These are phyloP conservation scores for Pythium sukuiense DNA, from an alignment of 352 stramenopile species.

Conservation along the genomic window DNA sequence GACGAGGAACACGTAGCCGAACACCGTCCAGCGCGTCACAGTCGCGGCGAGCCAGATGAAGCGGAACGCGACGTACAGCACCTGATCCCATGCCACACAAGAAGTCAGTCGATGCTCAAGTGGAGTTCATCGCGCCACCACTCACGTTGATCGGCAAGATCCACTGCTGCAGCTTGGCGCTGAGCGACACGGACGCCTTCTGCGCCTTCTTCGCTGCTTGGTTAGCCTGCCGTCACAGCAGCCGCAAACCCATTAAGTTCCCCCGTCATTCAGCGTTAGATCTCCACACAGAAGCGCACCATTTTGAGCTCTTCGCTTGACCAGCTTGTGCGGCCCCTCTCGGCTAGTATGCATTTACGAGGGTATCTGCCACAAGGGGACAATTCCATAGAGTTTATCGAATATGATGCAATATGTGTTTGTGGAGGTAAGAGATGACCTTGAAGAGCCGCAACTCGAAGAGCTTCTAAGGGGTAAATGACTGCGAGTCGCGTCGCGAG, in stretches of 20 bases:
- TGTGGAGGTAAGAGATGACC: not conserved
- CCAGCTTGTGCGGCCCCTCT: slow-evolving; percentile 5
- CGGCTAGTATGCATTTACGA: slow-evolving; percentile 3
- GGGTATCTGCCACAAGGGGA: not conserved
- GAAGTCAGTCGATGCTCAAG: not conserved
- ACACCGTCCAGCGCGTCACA: slow-evolving; percentile 69
- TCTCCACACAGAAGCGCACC: not conserved
- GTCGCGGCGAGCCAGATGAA: slow-evolving; percentile 70
- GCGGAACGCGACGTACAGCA: slow-evolving; percentile 74
- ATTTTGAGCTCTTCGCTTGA: slow-evolving; percentile 6
- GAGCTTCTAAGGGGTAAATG: not conserved
- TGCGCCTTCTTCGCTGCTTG: slow-evolving; percentile 87
- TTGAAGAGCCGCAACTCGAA: slow-evolving; percentile 26
- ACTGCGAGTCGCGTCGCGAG: slow-evolving; percentile 17
- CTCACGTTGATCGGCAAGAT: slow-evolving; percentile 79
- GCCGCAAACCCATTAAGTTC: not conserved
- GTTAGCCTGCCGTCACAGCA: slow-evolving; percentile 54
- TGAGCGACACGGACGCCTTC: slow-evolving; percentile 63
- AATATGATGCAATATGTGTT: not conserved
- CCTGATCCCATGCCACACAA: slow-evolving; percentile 22
- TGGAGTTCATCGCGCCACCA: not conserved
- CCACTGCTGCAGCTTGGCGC: slow-evolving; percentile 68
- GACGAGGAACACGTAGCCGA: slow-evolving; percentile 65
- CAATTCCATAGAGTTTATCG: not conserved
- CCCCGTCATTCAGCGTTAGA: not conserved